Conservation (phyloP, 2,329 filamentous ascomycete species). For the Fusarium anguioides region DNA sequence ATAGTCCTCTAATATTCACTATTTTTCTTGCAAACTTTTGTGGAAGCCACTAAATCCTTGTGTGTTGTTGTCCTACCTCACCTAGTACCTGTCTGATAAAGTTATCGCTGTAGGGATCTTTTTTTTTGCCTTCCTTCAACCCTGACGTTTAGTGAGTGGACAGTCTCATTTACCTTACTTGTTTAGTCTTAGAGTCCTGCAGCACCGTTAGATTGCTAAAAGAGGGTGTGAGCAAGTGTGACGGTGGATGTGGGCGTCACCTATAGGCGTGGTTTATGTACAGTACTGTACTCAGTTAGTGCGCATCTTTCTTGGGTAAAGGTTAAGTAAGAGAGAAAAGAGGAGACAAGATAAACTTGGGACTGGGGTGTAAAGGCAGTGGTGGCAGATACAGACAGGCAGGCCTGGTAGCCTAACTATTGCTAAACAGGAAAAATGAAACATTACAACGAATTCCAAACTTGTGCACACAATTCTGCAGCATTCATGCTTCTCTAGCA, state of each 20-base stretch:
- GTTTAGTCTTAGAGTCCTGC: conserved; percentile 26
- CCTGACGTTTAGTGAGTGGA: neutral
- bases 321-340: conserved; percentile 30
- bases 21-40: too few relatives aligned
- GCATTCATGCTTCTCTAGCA: conserved; percentile 8
- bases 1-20: too few relatives aligned
- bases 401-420: too few relatives aligned
- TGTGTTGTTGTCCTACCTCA: too few relatives aligned
- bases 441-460: conserved; percentile 11
- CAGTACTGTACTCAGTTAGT: conserved; percentile 17
- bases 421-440: conserved; percentile 16
- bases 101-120: too few relatives aligned
- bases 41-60: too few relatives aligned
- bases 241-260: conserved; percentile 29
- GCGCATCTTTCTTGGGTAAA: conserved; percentile 18
- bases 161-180: conserved; percentile 17
- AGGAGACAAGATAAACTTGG: conserved; percentile 22
- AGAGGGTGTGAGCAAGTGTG: conserved; percentile 20
- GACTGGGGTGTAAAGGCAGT: conserved; percentile 1
- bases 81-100: too few relatives aligned
- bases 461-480: neutral
- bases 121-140: too few relatives aligned
- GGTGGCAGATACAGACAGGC: conserved; percentile 8
- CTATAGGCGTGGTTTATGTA: too few relatives aligned
- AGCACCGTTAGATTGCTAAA: conserved; percentile 31